These are phyloP conservation scores for Pleurozium schreberi DNA, from an alignment of 225 moss, liverwort and hornwort genomes.

Conservation along the genomic window DNA sequence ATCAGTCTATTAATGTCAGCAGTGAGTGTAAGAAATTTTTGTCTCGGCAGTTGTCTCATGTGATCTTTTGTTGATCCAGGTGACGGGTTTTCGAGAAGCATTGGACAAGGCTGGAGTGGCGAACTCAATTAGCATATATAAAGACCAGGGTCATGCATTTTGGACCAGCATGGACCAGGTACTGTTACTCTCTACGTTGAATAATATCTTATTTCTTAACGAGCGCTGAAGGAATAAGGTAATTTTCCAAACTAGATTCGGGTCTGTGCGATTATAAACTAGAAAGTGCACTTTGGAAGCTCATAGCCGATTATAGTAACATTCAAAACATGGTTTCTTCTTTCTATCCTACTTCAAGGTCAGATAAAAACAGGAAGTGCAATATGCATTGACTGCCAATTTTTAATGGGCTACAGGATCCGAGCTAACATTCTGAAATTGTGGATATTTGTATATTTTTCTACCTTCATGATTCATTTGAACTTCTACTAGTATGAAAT, in stretches of 20 bases:
- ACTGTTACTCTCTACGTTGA: neutral
- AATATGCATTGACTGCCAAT: neutral
- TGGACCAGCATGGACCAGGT: constrained; percentile 47
- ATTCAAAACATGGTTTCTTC: neutral
- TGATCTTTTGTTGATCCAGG: neutral
- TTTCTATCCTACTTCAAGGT: neutral
- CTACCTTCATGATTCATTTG: neutral
- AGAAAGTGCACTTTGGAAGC: neutral
- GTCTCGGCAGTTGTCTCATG: neutral
- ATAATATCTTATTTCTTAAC: neutral
- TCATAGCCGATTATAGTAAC: neutral
- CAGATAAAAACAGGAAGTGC: neutral
- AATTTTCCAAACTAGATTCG: neutral
- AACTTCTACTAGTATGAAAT: too few relatives aligned
- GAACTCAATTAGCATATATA: constrained; percentile 25
- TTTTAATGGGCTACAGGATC: neutral
- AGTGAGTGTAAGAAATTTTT: neutral
- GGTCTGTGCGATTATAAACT: neutral
- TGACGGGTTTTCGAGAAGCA: constrained; percentile 18
- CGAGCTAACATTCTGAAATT: neutral
- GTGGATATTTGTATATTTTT: neutral
- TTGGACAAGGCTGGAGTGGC: constrained; percentile 32
- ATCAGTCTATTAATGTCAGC: neutral
- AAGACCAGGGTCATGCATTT: constrained; percentile 36
- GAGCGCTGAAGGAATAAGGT: neutral